Conservation (phyloP, 129 eudicot genomes). For the Tanacetum coccineum region DNA sequence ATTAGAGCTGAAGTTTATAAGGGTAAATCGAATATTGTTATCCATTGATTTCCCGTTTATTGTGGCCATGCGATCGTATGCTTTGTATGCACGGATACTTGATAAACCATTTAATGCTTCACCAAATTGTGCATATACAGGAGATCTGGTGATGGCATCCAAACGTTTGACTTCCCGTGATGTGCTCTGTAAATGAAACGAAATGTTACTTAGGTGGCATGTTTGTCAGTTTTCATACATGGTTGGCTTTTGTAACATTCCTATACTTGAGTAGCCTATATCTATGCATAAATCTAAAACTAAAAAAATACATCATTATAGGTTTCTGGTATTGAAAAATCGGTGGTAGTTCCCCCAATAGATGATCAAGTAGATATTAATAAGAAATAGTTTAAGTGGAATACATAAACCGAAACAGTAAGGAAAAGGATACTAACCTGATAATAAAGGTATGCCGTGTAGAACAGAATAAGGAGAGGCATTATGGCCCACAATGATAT, state of each 20-base stretch:
- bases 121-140: slow-evolving; percentile 89
- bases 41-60: slow-evolving; percentile 88
- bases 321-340: slow-evolving; percentile 4
- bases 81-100: slow-evolving; percentile 90
- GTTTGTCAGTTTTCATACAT: background rate
- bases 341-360: background rate
- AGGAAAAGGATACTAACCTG: slow-evolving; percentile 52
- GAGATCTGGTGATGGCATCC: slow-evolving; percentile 88
- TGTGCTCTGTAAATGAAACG: slow-evolving; percentile 62
- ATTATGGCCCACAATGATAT: slow-evolving; percentile 95
- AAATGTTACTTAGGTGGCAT: slow-evolving; percentile 1
- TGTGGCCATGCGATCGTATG: slow-evolving; percentile 75
- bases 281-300: too few relatives aligned
- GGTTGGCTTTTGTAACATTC: background rate
- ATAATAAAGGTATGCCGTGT: slow-evolving; percentile 89
- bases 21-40: slow-evolving; percentile 82
- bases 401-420: slow-evolving; percentile 8
- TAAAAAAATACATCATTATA: background rate
- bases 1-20: slow-evolving; percentile 66
- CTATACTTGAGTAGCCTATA: background rate
- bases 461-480: slow-evolving; percentile 92
- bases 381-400: background rate
- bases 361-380: background rate
- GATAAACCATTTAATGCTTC: slow-evolving; percentile 92
- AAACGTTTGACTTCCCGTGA: slow-evolving; percentile 93